A percentile compares a stretch with the other conserved stretches of the same genome.
Conservation (phyloP, 2,329 filamentous ascomycete genomes). For the Rachicladosporium sp. region DNA sequence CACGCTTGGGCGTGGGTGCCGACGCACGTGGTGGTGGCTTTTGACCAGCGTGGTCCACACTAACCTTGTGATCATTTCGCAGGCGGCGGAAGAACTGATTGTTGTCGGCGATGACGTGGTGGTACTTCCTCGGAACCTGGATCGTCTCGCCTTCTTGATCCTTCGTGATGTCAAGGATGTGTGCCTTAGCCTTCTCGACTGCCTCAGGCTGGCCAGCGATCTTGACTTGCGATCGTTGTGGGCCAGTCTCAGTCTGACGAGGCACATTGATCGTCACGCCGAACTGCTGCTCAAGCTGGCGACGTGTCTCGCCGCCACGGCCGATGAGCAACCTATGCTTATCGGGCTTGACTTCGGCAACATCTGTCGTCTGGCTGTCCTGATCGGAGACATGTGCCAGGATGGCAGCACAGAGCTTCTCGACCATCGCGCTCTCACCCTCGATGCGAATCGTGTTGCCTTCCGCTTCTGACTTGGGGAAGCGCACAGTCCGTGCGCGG, state of each 20-base stretch:
- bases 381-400: constrained; percentile 70
- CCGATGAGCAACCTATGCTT: constrained; percentile 90
- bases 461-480: constrained; percentile 79
- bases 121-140: constrained; percentile 68
- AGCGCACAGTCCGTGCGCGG: constrained; percentile 81
- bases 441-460: constrained; percentile 72
- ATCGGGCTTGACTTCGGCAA: constrained; percentile 70
- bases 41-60: constrained; percentile 80
- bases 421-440: constrained; percentile 69
- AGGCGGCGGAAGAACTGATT: constrained; percentile 89
- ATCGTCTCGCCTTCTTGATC: constrained; percentile 79
- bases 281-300: constrained; percentile 75
- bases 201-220: constrained; percentile 65
- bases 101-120: constrained; percentile 76
- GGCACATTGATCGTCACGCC: constrained; percentile 81
- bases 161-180: constrained; percentile 68
- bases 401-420: constrained; percentile 77
- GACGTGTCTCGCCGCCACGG: constrained; percentile 76
- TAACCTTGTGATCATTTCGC: constrained; percentile 74
- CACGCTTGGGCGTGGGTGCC: constrained; percentile 32
- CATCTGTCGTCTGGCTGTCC: constrained; percentile 67
- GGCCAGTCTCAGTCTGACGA: constrained; percentile 56
- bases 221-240: constrained; percentile 73
- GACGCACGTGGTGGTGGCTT: constrained; percentile 58
- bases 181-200: constrained; percentile 75